Percentiles rank a stretch among this genome's conserved stretches.
Evolutionary conservation across 2,329 filamentous ascomycete species (phyloP).

Genomic region (Xylaria arbuscula): DNA sequence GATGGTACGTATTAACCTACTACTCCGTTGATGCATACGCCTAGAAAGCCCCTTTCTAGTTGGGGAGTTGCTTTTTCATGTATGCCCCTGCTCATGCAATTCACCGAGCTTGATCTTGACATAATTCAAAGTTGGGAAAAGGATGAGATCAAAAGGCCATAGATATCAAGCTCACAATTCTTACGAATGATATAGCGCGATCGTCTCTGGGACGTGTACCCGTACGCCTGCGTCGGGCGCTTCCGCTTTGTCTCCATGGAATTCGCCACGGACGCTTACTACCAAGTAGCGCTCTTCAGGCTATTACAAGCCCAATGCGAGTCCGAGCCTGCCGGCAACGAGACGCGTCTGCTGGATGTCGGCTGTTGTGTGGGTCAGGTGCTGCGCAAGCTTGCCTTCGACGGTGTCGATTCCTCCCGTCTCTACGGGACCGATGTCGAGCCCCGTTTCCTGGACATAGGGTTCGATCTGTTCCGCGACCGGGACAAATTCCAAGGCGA

Average conservation of each 20-base stretch:
- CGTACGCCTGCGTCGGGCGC: conserved; percentile 60
- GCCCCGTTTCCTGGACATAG: conserved; percentile 64
- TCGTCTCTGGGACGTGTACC: conserved; percentile 58
- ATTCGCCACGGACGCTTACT: conserved; percentile 55
- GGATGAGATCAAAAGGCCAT: neutral
- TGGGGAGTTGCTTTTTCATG: neutral
- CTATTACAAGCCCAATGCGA: conserved; percentile 50
- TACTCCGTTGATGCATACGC: neutral
- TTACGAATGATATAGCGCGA: conserved; percentile 53
- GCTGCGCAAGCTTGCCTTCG: conserved; percentile 60
- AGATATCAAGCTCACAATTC: conserved; percentile 16
- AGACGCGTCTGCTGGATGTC: conserved; percentile 59
- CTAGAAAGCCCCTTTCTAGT: neutral
- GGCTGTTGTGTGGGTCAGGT: conserved; percentile 64
- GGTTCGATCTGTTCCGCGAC: conserved; percentile 73
- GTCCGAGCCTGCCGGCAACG: neutral
- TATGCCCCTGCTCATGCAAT: neutral
- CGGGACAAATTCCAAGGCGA: conserved; percentile 57
- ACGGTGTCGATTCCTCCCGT: conserved; percentile 60
- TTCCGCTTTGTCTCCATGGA: conserved; percentile 62
- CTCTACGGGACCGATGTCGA: conserved; percentile 64
- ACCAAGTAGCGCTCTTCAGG: conserved; percentile 57
- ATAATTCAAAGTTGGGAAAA: neutral
- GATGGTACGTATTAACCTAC: conserved; percentile 41
- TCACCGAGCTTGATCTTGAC: neutral